Conservation (phyloP, 2,329 filamentous ascomycete genomes). For the Xylaria sp. region DNA sequence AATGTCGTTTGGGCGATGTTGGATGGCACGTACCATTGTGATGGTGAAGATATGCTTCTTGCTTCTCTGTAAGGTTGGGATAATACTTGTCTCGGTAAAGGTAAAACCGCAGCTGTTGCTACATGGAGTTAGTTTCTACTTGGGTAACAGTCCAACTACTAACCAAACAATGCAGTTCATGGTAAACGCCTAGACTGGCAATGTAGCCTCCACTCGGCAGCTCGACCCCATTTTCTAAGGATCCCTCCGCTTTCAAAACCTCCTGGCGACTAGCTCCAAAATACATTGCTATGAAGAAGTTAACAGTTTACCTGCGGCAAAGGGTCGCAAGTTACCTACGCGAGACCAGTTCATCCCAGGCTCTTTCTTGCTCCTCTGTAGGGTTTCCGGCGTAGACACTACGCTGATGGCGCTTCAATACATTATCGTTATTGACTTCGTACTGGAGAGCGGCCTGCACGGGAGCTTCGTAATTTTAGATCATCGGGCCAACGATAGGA, state of each 20-base stretch:
- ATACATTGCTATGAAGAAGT: not conserved
- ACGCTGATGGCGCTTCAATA: not conserved
- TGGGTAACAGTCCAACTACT: not conserved
- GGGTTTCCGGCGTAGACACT: not conserved
- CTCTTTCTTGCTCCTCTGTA: not conserved
- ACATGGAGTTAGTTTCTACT: not conserved
- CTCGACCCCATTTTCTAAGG: not conserved
- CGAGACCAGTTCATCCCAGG: not conserved
- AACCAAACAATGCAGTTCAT: slow-evolving; percentile 6
- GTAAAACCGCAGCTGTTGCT: slow-evolving; percentile 20
- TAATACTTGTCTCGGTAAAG: slow-evolving; percentile 18
- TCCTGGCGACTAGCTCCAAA: not conserved
- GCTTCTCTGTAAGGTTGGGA: slow-evolving; percentile 7
- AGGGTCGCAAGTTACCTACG: not conserved
- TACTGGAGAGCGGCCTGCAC: not conserved
- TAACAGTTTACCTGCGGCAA: not conserved
- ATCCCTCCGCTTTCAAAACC: not conserved
- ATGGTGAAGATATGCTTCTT: slow-evolving; percentile 9
- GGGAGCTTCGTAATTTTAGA: not conserved
- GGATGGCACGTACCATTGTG: slow-evolving; percentile 12
- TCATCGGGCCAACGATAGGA: not conserved
- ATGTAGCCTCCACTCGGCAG: not conserved
- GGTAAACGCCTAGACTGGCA: slow-evolving; percentile 3
- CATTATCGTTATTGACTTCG: not conserved
- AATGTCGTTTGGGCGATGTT: not conserved